A percentile compares a stretch with the other conserved stretches of the same genome.
phyloP scores from a whole-genome alignment of 139 green algal species.

The Desmodesmus armatus region DNA sequence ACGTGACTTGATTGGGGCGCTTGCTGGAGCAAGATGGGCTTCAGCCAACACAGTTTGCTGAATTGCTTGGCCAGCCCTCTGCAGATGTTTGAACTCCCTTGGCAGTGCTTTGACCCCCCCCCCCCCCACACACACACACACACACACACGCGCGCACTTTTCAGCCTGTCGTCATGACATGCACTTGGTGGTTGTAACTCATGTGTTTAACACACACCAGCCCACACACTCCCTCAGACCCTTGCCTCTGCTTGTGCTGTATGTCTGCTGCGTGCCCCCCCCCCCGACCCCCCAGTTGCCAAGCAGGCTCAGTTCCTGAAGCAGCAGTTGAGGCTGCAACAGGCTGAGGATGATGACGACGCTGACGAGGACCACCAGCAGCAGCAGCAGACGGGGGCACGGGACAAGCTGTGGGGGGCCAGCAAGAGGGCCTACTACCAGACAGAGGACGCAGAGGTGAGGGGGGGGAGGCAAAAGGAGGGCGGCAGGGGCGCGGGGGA shows the following conservation, averaged over 20 bases:
- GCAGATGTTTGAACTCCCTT: too few species aligned
- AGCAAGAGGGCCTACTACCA: constrained; percentile 86
- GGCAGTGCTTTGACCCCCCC: too few species aligned
- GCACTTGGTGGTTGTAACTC: too few species aligned
- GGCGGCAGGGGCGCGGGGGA: constrained; percentile 49
- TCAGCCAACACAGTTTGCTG: too few species aligned
- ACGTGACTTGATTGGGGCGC: background rate
- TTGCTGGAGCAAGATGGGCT: too few species aligned
- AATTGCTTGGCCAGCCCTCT: too few species aligned
- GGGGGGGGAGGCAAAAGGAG: constrained; percentile 21
- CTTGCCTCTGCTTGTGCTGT: too few species aligned
- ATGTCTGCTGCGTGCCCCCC: background rate
- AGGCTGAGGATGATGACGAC: constrained; percentile 61
- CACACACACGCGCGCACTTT: too few species aligned
- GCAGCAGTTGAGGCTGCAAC: constrained; percentile 72
- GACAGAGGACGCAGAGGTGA: constrained; percentile 52
- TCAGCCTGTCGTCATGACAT: too few species aligned
- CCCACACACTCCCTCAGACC: too few species aligned
- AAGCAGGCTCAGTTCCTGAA: constrained; percentile 73
- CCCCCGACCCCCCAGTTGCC: constrained; percentile 67
- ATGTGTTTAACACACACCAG: too few species aligned
- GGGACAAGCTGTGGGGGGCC: constrained; percentile 67
- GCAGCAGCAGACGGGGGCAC: constrained; percentile 54
- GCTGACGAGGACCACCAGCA: constrained; percentile 48
- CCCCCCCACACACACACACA: too few species aligned